Base-by-base conservation (phyloP, 768 basidiomycete species). In the Auriculariales sp. region DNA sequence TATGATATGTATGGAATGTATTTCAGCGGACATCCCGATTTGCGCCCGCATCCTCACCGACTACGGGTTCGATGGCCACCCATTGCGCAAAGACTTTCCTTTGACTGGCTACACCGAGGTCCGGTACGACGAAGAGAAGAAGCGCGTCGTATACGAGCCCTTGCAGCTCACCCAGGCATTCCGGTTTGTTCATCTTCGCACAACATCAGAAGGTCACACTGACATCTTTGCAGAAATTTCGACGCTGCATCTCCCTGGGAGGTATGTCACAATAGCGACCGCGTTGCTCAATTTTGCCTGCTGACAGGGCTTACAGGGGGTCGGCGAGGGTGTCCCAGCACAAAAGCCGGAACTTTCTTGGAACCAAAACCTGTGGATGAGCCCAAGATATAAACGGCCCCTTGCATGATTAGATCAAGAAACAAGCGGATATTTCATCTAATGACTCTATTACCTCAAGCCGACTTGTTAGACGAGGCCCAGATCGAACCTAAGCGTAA, bases 21-120 rank as follows among this genome's bases (percentile, higher is more conserved):
- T 73, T 99, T 99, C 73, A 79, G 79, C 53, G 84, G 80, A 46
- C 95, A 99, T 66, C 95, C 95, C 19, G 95, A 99, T 65, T 74
- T 99, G 85, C n/a, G n/a, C n/a, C n/a, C 88, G 95, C 49, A 92
- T 99, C 65, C 72, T 99, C 59, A 99, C 95, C 35, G 95, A 99
- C 65, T 99, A 99, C 64, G 95, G 89, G 50, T 95, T 97, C 59
- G 93, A 98, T 66, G 95, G 95, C 19, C 92, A 99, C 62, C 95
- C 95, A 9, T 66, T 99, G 42, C 80, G 95, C 54, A 99, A 99
- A 65, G 95, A 99, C 63, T 99, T 98, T 76, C 95, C 95, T 28
- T 67, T 99, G 57, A 95, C 92, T 7, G 95, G 95, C n/a, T 99
- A 98, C 66, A 91, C 90, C 7, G 95, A 99, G 66, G 76, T 98